Conservation (phyloP, 257 asterid species). For the Thymus mandschuricus region DNA sequence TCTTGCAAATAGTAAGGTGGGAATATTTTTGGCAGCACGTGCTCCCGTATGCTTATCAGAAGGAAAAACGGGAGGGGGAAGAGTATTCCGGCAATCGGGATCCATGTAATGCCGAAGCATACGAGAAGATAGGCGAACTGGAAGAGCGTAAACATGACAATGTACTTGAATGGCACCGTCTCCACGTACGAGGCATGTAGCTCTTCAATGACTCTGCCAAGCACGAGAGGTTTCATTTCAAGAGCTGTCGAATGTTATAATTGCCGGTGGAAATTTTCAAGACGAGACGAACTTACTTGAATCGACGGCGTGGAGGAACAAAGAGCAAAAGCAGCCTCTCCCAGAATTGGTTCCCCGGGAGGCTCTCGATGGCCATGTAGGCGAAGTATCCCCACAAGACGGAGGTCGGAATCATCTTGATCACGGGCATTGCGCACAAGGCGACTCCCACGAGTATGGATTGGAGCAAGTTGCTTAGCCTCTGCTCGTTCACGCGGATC, state of each 20-base stretch:
- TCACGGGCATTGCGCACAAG: conserved; percentile 71
- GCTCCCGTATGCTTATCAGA: conserved; percentile 74
- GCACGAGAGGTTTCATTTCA: no score
- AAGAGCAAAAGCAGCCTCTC: conserved; percentile 71
- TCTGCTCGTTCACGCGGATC: conserved; percentile 85
- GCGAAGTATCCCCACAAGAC: conserved; percentile 96
- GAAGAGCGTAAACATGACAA: conserved; percentile 62
- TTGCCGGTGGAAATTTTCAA: background rate
- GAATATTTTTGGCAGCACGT: conserved; percentile 69
- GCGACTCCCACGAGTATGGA: conserved; percentile 70
- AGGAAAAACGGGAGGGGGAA: conserved; percentile 88
- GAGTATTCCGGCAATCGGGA: conserved; percentile 85
- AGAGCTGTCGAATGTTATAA: no score
- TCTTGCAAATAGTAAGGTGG: conserved; percentile 70
- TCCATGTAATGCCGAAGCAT: conserved; percentile 91
- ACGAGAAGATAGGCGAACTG: conserved; percentile 63
- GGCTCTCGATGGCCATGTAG: conserved; percentile 91
- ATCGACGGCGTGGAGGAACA: conserved; percentile 73
- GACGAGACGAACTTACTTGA: conserved; percentile 56
- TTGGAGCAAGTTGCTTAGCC: conserved; percentile 83
- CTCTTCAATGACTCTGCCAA: conserved; percentile 67
- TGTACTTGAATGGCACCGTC: conserved; percentile 84
- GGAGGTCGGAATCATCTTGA: conserved; percentile 79
- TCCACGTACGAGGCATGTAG: conserved; percentile 81
- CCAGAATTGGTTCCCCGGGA: conserved; percentile 90